A percentile compares a stretch with the other conserved stretches of the same genome.
Conservation (phyloP, 2,329 filamentous ascomycete species). For the Epichloe hybrida region DNA sequence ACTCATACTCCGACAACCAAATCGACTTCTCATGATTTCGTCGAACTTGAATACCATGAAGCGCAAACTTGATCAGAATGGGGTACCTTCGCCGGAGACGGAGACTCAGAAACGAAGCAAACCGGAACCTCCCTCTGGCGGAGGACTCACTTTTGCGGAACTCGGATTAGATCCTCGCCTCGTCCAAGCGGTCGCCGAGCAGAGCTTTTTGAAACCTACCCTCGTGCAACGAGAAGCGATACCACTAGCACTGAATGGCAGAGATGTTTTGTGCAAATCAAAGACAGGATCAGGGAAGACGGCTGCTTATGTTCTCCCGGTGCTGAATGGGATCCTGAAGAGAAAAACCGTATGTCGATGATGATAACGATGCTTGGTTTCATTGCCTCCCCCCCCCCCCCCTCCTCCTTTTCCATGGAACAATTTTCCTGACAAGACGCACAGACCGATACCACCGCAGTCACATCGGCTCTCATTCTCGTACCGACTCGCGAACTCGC, state of each 20-base stretch:
- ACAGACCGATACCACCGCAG: slow-evolving; percentile 35
- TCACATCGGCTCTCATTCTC: slow-evolving; percentile 68
- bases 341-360: slow-evolving; percentile 47
- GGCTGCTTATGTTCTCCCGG: slow-evolving; percentile 81
- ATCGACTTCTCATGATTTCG: background rate
- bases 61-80: slow-evolving; percentile 45
- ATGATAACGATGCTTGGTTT: background rate
- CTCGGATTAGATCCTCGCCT: slow-evolving; percentile 75
- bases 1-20: background rate
- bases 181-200: slow-evolving; percentile 70
- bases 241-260: slow-evolving; percentile 72
- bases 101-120: slow-evolving; percentile 10
- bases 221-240: slow-evolving; percentile 78
- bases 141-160: slow-evolving; percentile 51
- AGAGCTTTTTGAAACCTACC: slow-evolving; percentile 79
- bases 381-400: too few species aligned
- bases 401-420: background rate
- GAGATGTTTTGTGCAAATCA: slow-evolving; percentile 81
- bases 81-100: slow-evolving; percentile 28
- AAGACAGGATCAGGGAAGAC: slow-evolving; percentile 97
- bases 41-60: slow-evolving; percentile 30
- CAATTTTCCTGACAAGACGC: slow-evolving; percentile 4
- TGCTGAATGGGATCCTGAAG: slow-evolving; percentile 73
- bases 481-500: slow-evolving; percentile 92
- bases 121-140: slow-evolving; percentile 19